Percentiles rank a stretch among this genome's conserved stretches.
These are phyloP conservation scores for Neurospora pannonica DNA, from an alignment of 495 filamentous ascomycete species.

Conservation along the genomic window DNA sequence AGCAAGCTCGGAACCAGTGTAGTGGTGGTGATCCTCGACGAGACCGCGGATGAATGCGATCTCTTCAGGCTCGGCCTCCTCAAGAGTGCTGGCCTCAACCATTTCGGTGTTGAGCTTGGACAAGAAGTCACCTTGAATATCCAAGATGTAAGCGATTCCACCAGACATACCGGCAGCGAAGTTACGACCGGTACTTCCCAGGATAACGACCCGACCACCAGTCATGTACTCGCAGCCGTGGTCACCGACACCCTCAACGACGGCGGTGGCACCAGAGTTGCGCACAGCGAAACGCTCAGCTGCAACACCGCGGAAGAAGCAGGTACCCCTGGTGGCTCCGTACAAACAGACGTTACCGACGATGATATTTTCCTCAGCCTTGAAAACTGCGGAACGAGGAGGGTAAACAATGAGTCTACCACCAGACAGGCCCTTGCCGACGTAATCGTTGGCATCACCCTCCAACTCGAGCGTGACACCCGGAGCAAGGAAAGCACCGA, in stretches of 20 bases:
- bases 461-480: slow-evolving; percentile 96
- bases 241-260: slow-evolving; percentile 96
- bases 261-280: slow-evolving; percentile 93
- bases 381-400: slow-evolving; percentile 85
- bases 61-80: slow-evolving; percentile 64
- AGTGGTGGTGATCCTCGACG: slow-evolving; percentile 98
- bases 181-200: slow-evolving; percentile 95
- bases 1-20: slow-evolving; percentile 94
- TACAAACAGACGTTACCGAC: slow-evolving; percentile 97
- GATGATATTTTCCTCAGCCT: slow-evolving; percentile 95
- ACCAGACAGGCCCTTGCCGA: slow-evolving; percentile 94
- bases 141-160: slow-evolving; percentile 94
- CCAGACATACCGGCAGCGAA: slow-evolving; percentile 99
- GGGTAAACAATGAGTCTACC: slow-evolving; percentile 95
- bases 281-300: slow-evolving; percentile 97
- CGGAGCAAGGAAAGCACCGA: slow-evolving; percentile 90
- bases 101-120: slow-evolving; percentile 97
- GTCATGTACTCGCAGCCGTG: slow-evolving; percentile 99
- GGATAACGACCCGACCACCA: slow-evolving; percentile 81
- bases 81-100: slow-evolving; percentile 85
- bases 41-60: slow-evolving; percentile 90
- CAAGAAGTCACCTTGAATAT: slow-evolving; percentile 85
- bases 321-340: slow-evolving; percentile 85
- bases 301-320: slow-evolving; percentile 96
- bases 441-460: slow-evolving; percentile 96